phyloP scores from a whole-genome alignment of 2,329 filamentous ascomycete genomes.

The Didymella pinodella region DNA sequence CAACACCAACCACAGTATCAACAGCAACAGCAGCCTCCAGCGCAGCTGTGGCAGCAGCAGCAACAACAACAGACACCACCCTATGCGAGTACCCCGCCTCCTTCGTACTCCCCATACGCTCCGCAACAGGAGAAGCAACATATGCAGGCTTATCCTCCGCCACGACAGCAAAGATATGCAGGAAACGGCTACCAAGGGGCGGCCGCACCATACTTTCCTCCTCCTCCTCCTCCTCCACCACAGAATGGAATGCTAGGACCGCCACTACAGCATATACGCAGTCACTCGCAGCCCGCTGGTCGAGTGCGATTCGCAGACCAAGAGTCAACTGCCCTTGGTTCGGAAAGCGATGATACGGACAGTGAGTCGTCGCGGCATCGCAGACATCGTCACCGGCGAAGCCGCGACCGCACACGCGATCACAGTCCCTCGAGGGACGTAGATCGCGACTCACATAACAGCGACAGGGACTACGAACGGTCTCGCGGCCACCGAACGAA shows the following conservation, averaged over 20 bases:
- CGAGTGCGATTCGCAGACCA: conserved; percentile 44
- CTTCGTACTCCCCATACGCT: conserved; percentile 31
- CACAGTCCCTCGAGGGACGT: conserved; percentile 25
- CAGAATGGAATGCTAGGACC: conserved; percentile 36
- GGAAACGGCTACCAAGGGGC: conserved; percentile 15
- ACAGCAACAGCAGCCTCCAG: conserved; percentile 25
- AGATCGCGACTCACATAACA: conserved; percentile 23
- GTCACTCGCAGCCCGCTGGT: conserved; percentile 42
- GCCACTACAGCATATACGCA: conserved; percentile 37
- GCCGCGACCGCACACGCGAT: conserved; percentile 24
- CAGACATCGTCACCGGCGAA: conserved; percentile 23
- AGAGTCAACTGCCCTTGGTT: conserved; percentile 26
- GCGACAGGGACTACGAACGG: conserved; percentile 19
- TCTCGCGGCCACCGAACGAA: conserved; percentile 19
- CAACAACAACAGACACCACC: conserved; percentile 21
- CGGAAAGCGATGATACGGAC: conserved; percentile 30
- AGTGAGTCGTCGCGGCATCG: conserved; percentile 27
- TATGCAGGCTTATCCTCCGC: conserved; percentile 31
- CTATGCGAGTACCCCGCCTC: conserved; percentile 26
- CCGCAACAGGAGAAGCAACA: conserved; percentile 37
- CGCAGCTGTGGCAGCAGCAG: conserved; percentile 26
- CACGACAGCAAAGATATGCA: conserved; percentile 20
- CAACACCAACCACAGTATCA: conserved; percentile 26
- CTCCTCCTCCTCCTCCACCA: conserved; percentile 3
- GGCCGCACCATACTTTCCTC: conserved; percentile 16